Conservation (phyloP, 352 stramenopile species). For the Pythium dissotocum region DNA sequence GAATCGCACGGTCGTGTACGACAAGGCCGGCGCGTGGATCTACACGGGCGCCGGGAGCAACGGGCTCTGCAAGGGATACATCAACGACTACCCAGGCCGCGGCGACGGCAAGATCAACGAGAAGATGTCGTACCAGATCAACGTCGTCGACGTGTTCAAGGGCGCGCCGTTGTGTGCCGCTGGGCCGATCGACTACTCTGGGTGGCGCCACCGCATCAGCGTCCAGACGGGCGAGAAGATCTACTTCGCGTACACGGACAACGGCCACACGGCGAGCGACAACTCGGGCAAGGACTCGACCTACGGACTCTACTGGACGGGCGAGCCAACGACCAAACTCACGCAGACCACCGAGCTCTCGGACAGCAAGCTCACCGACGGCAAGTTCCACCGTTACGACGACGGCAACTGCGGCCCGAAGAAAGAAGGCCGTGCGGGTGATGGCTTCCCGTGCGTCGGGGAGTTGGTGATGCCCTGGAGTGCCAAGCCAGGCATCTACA, state of each 20-base stretch:
- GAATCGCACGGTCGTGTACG: slow-evolving; percentile 34
- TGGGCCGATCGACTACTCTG: slow-evolving; percentile 19
- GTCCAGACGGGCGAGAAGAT: slow-evolving; percentile 30
- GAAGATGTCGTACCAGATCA: slow-evolving; percentile 31
- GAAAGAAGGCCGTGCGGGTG: slow-evolving; percentile 27
- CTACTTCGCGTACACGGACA: slow-evolving; percentile 32
- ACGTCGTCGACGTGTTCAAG: slow-evolving; percentile 22
- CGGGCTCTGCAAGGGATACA: slow-evolving; percentile 39
- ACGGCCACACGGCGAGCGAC: slow-evolving; percentile 34
- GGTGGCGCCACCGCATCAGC: slow-evolving; percentile 28
- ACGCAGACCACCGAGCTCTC: slow-evolving; percentile 35
- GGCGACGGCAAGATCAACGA: slow-evolving; percentile 21
- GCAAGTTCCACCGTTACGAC: slow-evolving; percentile 29
- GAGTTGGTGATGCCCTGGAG: slow-evolving; percentile 32
- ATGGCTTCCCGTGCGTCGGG: slow-evolving; percentile 36
- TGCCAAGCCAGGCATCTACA: slow-evolving; percentile 26
- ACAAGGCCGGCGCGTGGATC: slow-evolving; percentile 35
- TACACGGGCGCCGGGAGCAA: slow-evolving; percentile 28
- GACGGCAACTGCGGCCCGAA: slow-evolving; percentile 39
- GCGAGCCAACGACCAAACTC: slow-evolving; percentile 26
- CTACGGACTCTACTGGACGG: slow-evolving; percentile 42
- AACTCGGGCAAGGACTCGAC: slow-evolving; percentile 19
- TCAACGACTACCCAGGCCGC: slow-evolving; percentile 36
- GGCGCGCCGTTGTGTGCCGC: slow-evolving; percentile 24
- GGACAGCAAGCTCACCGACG: slow-evolving; percentile 26